A percentile compares a stretch with the other conserved stretches of the same genome.
These are phyloP conservation scores for Dothistroma septosporum DNA, from an alignment of 2,329 filamentous ascomycete species.

Conservation along the genomic window DNA sequence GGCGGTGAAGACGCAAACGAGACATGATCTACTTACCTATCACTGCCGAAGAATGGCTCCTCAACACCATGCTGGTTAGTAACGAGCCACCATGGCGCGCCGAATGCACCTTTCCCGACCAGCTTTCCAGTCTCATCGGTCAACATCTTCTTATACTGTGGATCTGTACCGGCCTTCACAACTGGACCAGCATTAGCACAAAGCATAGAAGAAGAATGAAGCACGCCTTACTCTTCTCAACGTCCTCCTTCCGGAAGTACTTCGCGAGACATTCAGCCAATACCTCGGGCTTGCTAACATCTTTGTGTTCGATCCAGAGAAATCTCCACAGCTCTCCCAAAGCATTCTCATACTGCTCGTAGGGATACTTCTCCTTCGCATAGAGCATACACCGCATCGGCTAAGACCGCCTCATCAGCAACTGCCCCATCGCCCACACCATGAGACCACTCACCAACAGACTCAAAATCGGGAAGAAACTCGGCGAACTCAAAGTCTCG, in stretches of 20 bases:
- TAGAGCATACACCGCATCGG: constrained; percentile 49
- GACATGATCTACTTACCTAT: constrained; percentile 37
- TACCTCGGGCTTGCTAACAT: constrained; percentile 57
- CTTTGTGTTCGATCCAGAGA: constrained; percentile 60
- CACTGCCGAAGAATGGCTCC: constrained; percentile 74
- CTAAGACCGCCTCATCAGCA: not conserved
- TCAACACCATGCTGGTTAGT: constrained; percentile 54
- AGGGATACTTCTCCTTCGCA: constrained; percentile 57
- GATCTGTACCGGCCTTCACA: constrained; percentile 32
- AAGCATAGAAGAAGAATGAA: not conserved
- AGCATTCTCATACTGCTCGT: constrained; percentile 49
- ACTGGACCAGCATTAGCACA: not conserved
- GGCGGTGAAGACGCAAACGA: not conserved
- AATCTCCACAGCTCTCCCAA: constrained; percentile 55
- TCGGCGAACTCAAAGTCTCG: constrained; percentile 38
- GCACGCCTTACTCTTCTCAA: constrained; percentile 32
- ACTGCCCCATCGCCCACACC: not conserved
- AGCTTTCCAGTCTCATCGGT: constrained; percentile 21
- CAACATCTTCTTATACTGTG: constrained; percentile 23
- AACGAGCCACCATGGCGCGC: constrained; percentile 72
- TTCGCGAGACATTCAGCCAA: constrained; percentile 44
- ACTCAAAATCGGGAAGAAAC: constrained; percentile 54
- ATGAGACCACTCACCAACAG: constrained; percentile 37
- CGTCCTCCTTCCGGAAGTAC: constrained; percentile 52
- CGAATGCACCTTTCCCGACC: constrained; percentile 63